Conservation (phyloP, 2,329 filamentous ascomycete species). For the Graphiopsis chlorocephala region DNA sequence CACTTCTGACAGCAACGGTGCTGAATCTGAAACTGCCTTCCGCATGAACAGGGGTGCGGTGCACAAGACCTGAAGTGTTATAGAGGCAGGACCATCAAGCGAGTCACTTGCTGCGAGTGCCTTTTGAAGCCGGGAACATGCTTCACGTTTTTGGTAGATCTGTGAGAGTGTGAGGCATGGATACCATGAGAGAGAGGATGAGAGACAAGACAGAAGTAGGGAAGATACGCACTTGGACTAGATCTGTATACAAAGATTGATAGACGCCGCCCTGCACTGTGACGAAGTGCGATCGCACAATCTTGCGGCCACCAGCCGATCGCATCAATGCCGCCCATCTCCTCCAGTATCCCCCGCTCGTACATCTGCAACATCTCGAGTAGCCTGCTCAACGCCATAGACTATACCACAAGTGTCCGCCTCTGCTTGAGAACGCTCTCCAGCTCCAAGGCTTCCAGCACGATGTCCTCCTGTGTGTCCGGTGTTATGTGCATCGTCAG, state of each 20-base stretch:
- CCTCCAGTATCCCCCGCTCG: not conserved
- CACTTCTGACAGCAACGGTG: not conserved
- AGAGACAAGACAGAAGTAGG: not conserved
- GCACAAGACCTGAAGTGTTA: not conserved
- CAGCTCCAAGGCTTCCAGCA: not conserved
- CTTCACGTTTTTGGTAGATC: not conserved
- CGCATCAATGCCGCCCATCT: not conserved
- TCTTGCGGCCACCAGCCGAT: not conserved
- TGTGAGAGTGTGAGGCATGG: not conserved
- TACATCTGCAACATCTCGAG: not conserved
- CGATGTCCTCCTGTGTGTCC: not conserved
- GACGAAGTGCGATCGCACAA: not conserved
- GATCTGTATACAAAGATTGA: not conserved
- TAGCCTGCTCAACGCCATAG: not conserved
- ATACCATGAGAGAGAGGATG: not conserved
- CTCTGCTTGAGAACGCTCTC: not conserved
- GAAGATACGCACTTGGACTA: not conserved
- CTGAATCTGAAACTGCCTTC: not conserved
- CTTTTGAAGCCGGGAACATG: not conserved
- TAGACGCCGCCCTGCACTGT: not conserved
- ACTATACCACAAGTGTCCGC: not conserved
- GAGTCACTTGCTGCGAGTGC: too few species aligned
- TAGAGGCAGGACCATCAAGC: not conserved
- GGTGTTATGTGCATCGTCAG: not conserved
- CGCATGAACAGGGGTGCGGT: not conserved